Conservation (phyloP, 1,139 yeast species). For the Geotrichum reessii region DNA sequence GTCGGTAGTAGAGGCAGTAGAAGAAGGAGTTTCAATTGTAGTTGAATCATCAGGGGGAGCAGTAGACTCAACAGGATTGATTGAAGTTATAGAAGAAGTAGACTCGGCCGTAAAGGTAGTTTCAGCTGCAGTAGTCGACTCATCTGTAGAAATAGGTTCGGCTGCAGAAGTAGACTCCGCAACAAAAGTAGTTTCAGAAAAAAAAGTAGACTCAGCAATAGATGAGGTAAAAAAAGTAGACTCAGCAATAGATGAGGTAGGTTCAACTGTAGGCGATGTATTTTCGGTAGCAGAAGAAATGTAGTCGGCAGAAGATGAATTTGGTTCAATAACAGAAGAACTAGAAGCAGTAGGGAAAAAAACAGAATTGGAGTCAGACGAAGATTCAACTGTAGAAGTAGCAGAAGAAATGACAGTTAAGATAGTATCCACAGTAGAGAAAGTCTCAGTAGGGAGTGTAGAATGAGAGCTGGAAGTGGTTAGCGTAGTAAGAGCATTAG, state of each 20-base stretch:
- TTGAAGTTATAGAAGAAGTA: conserved; percentile 11
- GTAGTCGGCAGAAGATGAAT: not conserved
- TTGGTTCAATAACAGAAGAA: not conserved
- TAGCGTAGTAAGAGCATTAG: not conserved
- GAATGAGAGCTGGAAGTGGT: not conserved
- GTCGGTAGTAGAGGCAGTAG: conserved; percentile 17
- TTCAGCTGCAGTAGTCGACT: conserved; percentile 1
- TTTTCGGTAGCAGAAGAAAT: conserved; percentile 16
- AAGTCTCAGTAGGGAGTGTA: conserved; percentile 10
- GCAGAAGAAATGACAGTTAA: too few species aligned
- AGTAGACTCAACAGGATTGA: conserved; percentile 1
- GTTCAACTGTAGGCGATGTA: conserved; percentile 16
- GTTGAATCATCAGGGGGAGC: conserved; percentile 10
- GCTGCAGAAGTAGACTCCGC: conserved; percentile 10
- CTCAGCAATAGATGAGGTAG: conserved; percentile 18
- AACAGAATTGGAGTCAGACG: not conserved
- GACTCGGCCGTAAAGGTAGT: conserved; percentile 11
- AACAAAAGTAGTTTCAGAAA: conserved; percentile 9
- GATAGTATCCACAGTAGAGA: conserved; percentile 11
- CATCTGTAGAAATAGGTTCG: conserved; percentile 16
- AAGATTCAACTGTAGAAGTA: conserved; percentile 16
- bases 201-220: conserved; percentile 15
- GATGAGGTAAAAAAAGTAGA: conserved; percentile 18
- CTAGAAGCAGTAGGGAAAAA: not conserved
- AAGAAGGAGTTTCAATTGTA: conserved; percentile 17